phyloP scores from a whole-genome alignment of 2,329 filamentous ascomycete genomes.

The Thelonectria blattea region DNA sequence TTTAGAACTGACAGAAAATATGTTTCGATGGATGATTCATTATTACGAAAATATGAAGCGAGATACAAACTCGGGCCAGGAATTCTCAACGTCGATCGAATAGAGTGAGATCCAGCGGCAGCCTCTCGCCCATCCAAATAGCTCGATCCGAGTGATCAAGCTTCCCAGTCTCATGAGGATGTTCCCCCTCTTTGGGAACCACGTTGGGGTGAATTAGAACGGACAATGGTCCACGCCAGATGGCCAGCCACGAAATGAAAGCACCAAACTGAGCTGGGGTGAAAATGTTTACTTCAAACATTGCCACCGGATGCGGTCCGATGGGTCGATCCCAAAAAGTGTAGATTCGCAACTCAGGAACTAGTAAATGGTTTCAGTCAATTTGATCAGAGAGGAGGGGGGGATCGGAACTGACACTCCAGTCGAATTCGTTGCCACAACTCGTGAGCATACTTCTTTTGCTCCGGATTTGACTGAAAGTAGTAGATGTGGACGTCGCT shows the following conservation, averaged over 20 bases:
- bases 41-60: too few relatives aligned
- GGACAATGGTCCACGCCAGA: conserved; percentile 81
- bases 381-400: neutral
- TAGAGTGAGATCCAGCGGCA: conserved; percentile 59
- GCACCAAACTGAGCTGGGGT: conserved; percentile 88
- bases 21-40: too few relatives aligned
- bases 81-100: conserved; percentile 22
- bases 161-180: conserved; percentile 43
- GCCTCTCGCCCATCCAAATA: conserved; percentile 74
- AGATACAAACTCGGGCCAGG: too few relatives aligned
- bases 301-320: conserved; percentile 81
- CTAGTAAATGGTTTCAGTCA: conserved; percentile 47
- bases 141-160: conserved; percentile 71
- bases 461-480: conserved; percentile 65
- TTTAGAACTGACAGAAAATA: too few relatives aligned
- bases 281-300: conserved; percentile 93
- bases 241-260: conserved; percentile 83
- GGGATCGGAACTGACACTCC: conserved; percentile 65
- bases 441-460: conserved; percentile 71
- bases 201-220: conserved; percentile 86
- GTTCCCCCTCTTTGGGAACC: conserved; percentile 48
- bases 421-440: conserved; percentile 79
- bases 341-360: conserved; percentile 86
- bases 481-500: conserved; percentile 88
- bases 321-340: conserved; percentile 76